A percentile compares a stretch with the other conserved stretches of the same genome.
phyloP scores from a whole-genome alignment of 257 asterid genomes.

The Plectranthus barbatus region DNA sequence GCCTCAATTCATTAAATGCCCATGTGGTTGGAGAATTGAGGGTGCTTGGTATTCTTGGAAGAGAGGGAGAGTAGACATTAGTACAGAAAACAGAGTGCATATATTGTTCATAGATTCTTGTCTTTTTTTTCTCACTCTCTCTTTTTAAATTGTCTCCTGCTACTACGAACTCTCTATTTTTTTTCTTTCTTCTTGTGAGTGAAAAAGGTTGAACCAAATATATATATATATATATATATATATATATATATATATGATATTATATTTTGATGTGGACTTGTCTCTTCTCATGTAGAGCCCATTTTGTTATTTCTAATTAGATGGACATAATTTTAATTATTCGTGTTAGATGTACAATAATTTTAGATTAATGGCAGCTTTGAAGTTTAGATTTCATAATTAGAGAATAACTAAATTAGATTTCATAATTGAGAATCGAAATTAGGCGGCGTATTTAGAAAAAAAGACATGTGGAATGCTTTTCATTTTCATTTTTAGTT shows the following conservation, averaged over 20 bases:
- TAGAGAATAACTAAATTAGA: too few relatives aligned
- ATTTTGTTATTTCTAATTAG: constrained; percentile 8
- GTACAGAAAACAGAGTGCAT: constrained; percentile 16
- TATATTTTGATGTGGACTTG: constrained; percentile 14
- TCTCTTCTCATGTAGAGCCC: constrained; percentile 20
- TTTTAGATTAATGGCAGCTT: too few relatives aligned
- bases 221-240: too few relatives aligned
- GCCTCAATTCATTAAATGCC: constrained; percentile 11
- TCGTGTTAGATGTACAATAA: too few relatives aligned
- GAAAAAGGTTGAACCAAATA: constrained; percentile 6
- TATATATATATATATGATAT: constrained; percentile 4
- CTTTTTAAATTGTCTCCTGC: constrained; percentile 26
- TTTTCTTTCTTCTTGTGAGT: constrained; percentile 1
- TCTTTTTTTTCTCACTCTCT: constrained; percentile 8
- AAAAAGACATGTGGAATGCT: too few relatives aligned
- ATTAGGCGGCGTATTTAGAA: too few relatives aligned
- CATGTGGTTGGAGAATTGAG: neutral
- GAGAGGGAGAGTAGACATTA: constrained; percentile 4
- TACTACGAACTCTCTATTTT: constrained; percentile 26
- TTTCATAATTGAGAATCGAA: too few relatives aligned
- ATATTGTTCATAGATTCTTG: constrained; percentile 21
- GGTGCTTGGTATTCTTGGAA: constrained; percentile 4
- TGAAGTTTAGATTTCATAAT: too few relatives aligned
- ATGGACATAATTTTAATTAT: neutral
- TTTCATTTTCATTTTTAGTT: too few relatives aligned